phyloP scores from a whole-genome alignment of 2,329 filamentous ascomycete genomes.

The Exophiala alcalophila region DNA sequence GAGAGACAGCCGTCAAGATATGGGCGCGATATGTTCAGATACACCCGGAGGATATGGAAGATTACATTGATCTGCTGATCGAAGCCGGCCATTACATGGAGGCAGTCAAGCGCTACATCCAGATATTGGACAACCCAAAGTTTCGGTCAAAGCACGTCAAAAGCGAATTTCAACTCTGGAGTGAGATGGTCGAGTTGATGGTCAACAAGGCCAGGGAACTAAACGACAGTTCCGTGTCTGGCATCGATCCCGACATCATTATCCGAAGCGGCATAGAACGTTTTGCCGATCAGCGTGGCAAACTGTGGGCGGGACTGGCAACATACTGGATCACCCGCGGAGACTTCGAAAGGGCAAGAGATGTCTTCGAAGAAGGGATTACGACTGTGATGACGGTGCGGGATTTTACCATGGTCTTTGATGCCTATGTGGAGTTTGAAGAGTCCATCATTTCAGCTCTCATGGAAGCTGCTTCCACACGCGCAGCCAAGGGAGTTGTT shows the following conservation, averaged over 20 bases:
- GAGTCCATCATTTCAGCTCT: slow-evolving; percentile 89
- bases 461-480: slow-evolving; percentile 79
- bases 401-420: slow-evolving; percentile 94
- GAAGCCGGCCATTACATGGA: slow-evolving; percentile 83
- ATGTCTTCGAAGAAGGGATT: slow-evolving; percentile 93
- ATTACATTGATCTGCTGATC: slow-evolving; percentile 86
- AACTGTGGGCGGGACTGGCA: slow-evolving; percentile 89
- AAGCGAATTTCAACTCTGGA: slow-evolving; percentile 95
- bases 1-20: slow-evolving; percentile 84
- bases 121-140: slow-evolving; percentile 82
- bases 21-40: slow-evolving; percentile 97
- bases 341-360: slow-evolving; percentile 86
- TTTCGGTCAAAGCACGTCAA: slow-evolving; percentile 93
- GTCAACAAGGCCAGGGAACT: slow-evolving; percentile 88
- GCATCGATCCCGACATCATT: slow-evolving; percentile 87
- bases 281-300: slow-evolving; percentile 91
- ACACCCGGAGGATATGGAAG: slow-evolving; percentile 90
- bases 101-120: slow-evolving; percentile 85
- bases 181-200: slow-evolving; percentile 91
- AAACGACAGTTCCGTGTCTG: slow-evolving; percentile 73
- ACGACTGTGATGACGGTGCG: slow-evolving; percentile 98
- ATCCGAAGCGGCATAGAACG: slow-evolving; percentile 85
- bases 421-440: slow-evolving; percentile 94
- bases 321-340: slow-evolving; percentile 95
- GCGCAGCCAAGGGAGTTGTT: slow-evolving; percentile 72